These are phyloP conservation scores for Aphanomyces invadans DNA, from an alignment of 352 stramenopile genomes.

Conservation along the genomic window DNA sequence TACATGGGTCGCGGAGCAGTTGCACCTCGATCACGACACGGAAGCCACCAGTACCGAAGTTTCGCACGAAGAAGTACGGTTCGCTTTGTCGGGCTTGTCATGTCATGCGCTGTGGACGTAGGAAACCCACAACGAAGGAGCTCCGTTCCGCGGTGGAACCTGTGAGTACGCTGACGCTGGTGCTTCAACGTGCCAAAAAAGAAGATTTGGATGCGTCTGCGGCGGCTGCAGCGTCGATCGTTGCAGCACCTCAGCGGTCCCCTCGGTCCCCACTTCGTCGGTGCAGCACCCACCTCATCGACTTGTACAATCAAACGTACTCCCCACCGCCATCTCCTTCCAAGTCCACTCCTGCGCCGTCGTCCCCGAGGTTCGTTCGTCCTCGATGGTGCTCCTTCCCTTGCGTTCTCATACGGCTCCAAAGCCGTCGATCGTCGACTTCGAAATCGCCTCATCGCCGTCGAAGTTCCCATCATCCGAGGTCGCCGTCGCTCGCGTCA, in stretches of 20 bases:
- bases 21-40: not conserved
- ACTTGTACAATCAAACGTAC: not conserved
- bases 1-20: not conserved
- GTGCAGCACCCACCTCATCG: not conserved
- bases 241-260: not conserved
- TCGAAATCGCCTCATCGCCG: not conserved
- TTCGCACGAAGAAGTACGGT: constrained; percentile 12
- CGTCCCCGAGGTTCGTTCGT: not conserved
- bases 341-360: not conserved
- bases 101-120: not conserved
- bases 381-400: too few relatives aligned
- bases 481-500: not conserved
- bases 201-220: not conserved
- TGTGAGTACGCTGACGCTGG: not conserved
- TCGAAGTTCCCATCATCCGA: not conserved
- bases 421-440: not conserved
- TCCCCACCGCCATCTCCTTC: not conserved
- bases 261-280: not conserved
- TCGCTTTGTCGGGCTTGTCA: not conserved
- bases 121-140: not conserved
- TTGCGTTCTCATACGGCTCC: not conserved
- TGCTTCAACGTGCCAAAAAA: not conserved
- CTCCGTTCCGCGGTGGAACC: not conserved
- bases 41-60: constrained; percentile 23
- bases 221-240: not conserved